Conservation (phyloP, 257 asterid species). For the Solanum clarkiae region DNA sequence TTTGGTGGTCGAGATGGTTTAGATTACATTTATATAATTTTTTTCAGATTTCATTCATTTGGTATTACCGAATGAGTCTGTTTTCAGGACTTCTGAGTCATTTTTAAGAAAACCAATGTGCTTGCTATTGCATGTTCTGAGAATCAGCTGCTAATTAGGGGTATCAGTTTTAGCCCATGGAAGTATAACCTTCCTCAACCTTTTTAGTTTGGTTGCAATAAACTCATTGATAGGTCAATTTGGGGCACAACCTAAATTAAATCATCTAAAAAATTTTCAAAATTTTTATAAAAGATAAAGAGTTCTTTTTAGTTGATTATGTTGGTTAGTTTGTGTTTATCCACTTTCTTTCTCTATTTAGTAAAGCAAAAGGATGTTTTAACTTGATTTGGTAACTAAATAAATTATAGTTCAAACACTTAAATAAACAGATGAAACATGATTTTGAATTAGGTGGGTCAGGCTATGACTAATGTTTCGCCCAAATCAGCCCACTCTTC, state of each 20-base stretch:
- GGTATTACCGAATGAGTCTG: background rate
- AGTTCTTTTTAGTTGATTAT: background rate
- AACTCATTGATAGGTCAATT: background rate
- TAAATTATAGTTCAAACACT: background rate
- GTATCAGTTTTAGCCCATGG: background rate
- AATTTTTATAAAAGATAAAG: background rate
- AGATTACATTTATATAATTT: background rate
- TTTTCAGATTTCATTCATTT: background rate
- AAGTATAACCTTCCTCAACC: background rate
- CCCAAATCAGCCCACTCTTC: background rate
- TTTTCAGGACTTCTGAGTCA: background rate
- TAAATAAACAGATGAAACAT: background rate
- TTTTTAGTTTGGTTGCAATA: background rate
- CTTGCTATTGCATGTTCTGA: background rate
- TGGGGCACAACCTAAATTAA: background rate
- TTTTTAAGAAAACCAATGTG: background rate
- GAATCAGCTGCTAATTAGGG: background rate
- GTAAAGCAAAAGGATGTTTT: background rate
- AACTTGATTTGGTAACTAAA: background rate
- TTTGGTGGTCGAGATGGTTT: background rate
- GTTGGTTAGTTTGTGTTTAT: background rate
- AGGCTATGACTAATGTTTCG: background rate
- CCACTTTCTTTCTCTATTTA: background rate
- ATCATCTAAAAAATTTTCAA: background rate
- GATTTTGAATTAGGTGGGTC: background rate